Percentiles rank a stretch among this genome's conserved stretches.
phyloP scores from a whole-genome alignment of 2,329 filamentous ascomycete genomes.

The Curvularia sp. region DNA sequence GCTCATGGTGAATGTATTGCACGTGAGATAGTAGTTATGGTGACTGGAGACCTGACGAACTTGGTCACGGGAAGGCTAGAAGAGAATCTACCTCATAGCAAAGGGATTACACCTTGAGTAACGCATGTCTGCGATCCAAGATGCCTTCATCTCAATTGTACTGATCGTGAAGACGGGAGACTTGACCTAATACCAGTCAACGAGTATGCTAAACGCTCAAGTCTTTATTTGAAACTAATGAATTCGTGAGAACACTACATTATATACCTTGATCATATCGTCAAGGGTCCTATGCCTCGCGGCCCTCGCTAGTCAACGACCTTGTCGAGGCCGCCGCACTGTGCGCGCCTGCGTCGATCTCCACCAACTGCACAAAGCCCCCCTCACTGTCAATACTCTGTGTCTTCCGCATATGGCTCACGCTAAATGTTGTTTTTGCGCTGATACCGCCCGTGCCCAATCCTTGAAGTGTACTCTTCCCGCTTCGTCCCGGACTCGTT shows the following conservation, averaged over 20 bases:
- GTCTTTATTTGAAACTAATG: background rate
- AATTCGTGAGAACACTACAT: background rate
- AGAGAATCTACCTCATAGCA: background rate
- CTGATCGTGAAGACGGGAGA: background rate
- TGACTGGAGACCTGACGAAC: background rate
- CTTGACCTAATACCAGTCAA: background rate
- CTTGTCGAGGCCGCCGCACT: background rate
- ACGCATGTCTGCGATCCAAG: background rate
- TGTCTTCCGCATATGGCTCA: background rate
- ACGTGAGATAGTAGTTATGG: background rate
- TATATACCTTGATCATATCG: background rate
- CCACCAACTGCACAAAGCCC: background rate
- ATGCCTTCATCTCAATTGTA: background rate
- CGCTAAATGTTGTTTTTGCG: background rate
- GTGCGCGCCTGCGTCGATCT: background rate
- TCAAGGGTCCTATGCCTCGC: background rate
- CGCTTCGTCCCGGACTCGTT: background rate
- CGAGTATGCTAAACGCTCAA: background rate
- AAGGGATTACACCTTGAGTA: background rate
- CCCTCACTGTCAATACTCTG: background rate
- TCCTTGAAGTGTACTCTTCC: background rate
- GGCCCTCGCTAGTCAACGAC: background rate
- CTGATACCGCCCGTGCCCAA: background rate
- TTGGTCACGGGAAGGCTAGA: background rate
- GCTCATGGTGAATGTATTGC: background rate